Evolutionary conservation across 2,329 filamentous ascomycete species (phyloP), one percentile per base, ranked within the genome.

Genomic region (Rhinocladiella similis): DNA sequence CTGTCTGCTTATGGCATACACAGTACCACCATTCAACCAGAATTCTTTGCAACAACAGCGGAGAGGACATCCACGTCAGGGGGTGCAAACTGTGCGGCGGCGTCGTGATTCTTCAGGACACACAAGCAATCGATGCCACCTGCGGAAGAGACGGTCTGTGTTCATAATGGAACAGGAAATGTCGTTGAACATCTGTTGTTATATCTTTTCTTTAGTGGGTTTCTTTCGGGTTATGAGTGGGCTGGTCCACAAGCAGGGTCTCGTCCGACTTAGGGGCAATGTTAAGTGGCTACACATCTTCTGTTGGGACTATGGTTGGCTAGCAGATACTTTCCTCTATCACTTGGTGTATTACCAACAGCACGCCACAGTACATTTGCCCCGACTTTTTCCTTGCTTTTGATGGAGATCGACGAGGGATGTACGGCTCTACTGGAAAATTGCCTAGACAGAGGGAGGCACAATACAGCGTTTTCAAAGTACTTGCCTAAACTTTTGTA

Each of bases 1-100:
- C 84, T 99, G 3, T 93, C 97, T 72, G 92, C 85, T 27, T 96
- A 95, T 66, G 92, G 93, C 53, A 97, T 99, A 63, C 94, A 97
- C 76, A 94, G 89, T 33, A 92, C 91, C 33, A 99, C 94, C 14
- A 97, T 99, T 65, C 93, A 99, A 73, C 94, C 94, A 5, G 93
- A 99, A 72, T 99, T 77, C 46, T 38, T 38, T 38, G 35, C 35
- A 16, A 14, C 35, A 38, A 38, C 35, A 38, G 35, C 13, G 12
- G 35, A 38, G n/a, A 16, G 35, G 35, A 38, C 35, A 38, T 38
- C 35, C n/a, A 38, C 35, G 35, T 13, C 13, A 38, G n/a, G 35
- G 35, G 35, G 12, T 16, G 35, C 35, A 38, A 38, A 14, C 35
- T 38, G 35, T 10, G 35, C 12, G n/a, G n/a, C 13, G 13, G n/a